Base-by-base conservation (phyloP, 108 stramenopile species). In the Nannochloropsis gaditana region DNA sequence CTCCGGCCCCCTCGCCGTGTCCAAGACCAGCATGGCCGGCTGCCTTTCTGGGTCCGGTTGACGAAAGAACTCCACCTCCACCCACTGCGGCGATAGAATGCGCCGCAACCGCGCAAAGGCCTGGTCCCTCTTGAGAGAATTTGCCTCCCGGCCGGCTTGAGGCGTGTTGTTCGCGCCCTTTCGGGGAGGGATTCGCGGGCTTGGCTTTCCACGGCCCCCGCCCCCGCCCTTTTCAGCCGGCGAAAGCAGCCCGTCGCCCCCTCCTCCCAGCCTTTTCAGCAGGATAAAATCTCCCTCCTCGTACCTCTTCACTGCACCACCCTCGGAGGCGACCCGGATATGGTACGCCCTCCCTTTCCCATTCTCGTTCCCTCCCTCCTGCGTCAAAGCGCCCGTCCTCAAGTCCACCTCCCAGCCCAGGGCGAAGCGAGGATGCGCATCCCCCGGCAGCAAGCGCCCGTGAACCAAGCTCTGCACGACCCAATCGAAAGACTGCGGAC, bases 1-100 rank as follows among this genome's bases (percentile, higher is more conserved):
- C n/a, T 73, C 8, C 59, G n/a, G 2, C 59, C 59, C 59, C 59
- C 59, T 73, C 59, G 19, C 59, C 59, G 59, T n/a, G n/a, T 73
- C 59, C 59, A 73, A 73, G 4, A 73, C 59, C 59, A 73, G 59
- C 59, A 73, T n/a, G 15, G 59, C 59, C n/a, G 59, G 59, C 59
- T 73, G 59, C 8, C 59, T 73, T n/a, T 73, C 59, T 2, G 19
- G 59, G 6, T 73, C 59, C 15, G 59, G 59, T n/a, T 73, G 59
- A 15, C 59, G 4, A n/a, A 73, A 73, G n/a, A 6, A 73, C n/a
- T 73, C 59, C 59, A 73, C 59, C 59, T 73, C 59, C 59, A 73
- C 59, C 59, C 8, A n/a, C 59, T 73, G 59, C 0, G 15, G 15
- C 59, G 59, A n/a, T n/a, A 73, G 6, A 73, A 73, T 73, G 19